These are phyloP conservation scores for Jatropha podagrica DNA, from an alignment of 441 rosid genomes.

Conservation along the genomic window DNA sequence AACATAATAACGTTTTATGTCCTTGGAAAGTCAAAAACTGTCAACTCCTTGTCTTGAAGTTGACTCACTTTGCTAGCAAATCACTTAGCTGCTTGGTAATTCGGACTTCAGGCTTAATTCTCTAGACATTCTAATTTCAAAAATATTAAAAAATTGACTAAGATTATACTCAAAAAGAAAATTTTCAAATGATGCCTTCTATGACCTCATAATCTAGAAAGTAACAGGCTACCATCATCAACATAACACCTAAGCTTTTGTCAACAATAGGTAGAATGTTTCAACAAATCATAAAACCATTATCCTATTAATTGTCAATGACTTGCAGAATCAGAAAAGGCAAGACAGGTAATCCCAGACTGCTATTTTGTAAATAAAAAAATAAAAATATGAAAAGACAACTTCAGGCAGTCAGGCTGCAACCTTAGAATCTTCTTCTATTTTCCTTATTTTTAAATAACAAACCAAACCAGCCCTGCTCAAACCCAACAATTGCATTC, in stretches of 20 bases:
- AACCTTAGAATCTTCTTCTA: neutral
- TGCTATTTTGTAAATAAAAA: neutral
- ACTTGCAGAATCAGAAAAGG: conserved; percentile 7
- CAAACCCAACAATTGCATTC: neutral
- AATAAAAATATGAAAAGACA: neutral
- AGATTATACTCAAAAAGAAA: neutral
- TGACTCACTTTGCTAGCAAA: neutral
- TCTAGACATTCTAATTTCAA: neutral
- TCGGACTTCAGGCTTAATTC: neutral
- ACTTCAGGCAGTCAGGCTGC: neutral
- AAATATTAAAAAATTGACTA: neutral
- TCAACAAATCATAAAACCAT: neutral
- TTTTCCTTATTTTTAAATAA: neutral
- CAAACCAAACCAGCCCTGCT: neutral
- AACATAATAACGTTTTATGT: neutral
- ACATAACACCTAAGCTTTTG: neutral
- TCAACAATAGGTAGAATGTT: conserved; percentile 1
- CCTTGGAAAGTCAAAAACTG: neutral
- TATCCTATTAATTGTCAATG: neutral
- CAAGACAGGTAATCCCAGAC: neutral
- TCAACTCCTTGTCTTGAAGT: neutral
- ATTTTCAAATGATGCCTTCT: neutral
- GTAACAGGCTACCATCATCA: conserved; percentile 2
- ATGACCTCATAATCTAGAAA: neutral
- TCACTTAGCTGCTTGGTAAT: neutral